Evolutionary conservation across 78 protist genomes (phyloP).

Genomic region (Pelomyxa schiedti): DNA sequence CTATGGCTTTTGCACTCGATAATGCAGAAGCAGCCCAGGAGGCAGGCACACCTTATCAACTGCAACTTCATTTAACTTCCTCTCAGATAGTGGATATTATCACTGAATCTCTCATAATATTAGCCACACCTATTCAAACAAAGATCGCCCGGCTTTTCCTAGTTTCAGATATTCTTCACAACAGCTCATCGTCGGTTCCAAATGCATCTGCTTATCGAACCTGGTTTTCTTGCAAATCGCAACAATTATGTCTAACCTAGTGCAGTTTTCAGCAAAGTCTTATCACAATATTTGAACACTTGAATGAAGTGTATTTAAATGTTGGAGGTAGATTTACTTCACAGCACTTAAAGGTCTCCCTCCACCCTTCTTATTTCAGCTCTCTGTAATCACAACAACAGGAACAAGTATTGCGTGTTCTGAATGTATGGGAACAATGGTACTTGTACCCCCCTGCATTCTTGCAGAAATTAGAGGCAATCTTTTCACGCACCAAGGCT

Average conservation of each 20-base stretch:
- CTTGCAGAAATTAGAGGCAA: background rate
- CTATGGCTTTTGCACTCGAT: conserved; percentile 15
- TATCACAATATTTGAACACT: background rate
- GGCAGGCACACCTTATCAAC: background rate
- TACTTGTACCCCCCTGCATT: background rate
- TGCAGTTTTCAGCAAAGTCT: conserved; percentile 5
- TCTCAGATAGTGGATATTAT: background rate
- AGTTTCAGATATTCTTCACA: conserved; percentile 40
- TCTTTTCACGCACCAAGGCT: background rate
- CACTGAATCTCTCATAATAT: background rate
- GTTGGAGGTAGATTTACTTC: background rate
- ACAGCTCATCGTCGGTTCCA: background rate
- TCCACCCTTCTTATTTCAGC: no score
- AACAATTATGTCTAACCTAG: background rate
- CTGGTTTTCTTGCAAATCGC: conserved; percentile 1
- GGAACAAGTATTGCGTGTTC: background rate
- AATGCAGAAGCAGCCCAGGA: conserved; percentile 20
- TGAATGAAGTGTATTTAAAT: background rate
- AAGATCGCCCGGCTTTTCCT: conserved; percentile 37
- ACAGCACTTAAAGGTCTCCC: background rate
- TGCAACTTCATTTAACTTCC: background rate
- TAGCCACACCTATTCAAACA: background rate
- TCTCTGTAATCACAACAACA: no score
- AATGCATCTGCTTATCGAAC: no score
- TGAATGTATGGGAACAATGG: background rate